A percentile compares a stretch with the other conserved stretches of the same genome.
phyloP scores from a whole-genome alignment of 164 flowering plant species.

The Macadamia integrifolia region DNA sequence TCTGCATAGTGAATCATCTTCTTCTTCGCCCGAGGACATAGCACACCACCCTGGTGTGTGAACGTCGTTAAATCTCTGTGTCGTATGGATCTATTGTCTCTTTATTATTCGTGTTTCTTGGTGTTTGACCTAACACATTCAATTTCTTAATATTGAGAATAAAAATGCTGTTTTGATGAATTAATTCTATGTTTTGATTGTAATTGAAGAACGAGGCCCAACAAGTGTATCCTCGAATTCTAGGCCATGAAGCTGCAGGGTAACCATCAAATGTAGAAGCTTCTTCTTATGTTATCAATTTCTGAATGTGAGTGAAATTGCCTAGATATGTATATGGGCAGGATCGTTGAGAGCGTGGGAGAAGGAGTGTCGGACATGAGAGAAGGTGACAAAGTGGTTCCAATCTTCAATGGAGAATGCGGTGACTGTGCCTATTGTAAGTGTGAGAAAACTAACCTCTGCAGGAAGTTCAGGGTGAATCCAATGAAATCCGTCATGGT shows the following conservation, averaged over 20 bases:
- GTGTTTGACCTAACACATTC: too few relatives aligned
- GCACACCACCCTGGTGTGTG: too few relatives aligned
- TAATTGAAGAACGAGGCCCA: neutral
- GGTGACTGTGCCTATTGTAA: slow-evolving; percentile 42
- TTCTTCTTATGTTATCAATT: neutral
- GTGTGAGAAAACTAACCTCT: slow-evolving; percentile 42
- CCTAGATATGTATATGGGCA: slow-evolving; percentile 1
- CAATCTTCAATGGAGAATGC: slow-evolving; percentile 69
- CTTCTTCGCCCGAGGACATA: too few relatives aligned
- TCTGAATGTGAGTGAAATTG: too few relatives aligned
- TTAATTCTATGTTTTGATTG: neutral
- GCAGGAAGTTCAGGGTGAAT: slow-evolving; percentile 42
- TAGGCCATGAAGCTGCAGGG: neutral
- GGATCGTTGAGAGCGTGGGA: slow-evolving; percentile 66
- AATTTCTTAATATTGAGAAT: too few relatives aligned
- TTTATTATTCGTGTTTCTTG: too few relatives aligned
- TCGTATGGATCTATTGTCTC: too few relatives aligned
- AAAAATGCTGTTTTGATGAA: too few relatives aligned
- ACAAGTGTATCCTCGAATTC: neutral
- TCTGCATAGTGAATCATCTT: too few relatives aligned
- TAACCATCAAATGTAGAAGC: neutral
- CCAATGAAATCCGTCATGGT: slow-evolving; percentile 45
- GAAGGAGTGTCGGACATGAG: slow-evolving; percentile 49
- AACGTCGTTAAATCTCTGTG: too few relatives aligned
- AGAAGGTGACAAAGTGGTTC: slow-evolving; percentile 62